Percentiles rank a stretch among this genome's conserved stretches.
Evolutionary conservation across 352 stramenopile species (phyloP).

Genomic region (Pythium pectinolyticum): DNA sequence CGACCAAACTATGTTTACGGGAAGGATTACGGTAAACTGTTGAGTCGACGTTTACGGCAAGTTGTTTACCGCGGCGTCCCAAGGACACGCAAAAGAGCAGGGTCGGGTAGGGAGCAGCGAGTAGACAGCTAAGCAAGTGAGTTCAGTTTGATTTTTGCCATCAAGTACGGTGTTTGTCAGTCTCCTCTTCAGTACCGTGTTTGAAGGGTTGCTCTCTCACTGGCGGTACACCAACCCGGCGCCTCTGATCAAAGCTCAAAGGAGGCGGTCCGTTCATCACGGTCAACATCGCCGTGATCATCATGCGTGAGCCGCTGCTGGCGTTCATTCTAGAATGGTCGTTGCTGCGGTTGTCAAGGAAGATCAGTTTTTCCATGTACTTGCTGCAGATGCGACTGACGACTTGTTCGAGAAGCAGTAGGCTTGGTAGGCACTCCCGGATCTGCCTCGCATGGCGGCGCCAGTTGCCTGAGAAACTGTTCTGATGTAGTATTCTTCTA

Average conservation of each 20-base stretch:
- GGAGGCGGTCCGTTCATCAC: too few relatives aligned
- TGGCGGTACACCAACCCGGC: constrained; percentile 32
- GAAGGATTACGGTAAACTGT: too few relatives aligned
- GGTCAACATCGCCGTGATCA: constrained; percentile 24
- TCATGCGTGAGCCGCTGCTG: constrained; percentile 41
- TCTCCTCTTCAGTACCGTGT: constrained; percentile 28
- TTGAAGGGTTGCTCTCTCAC: constrained; percentile 30
- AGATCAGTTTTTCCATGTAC: constrained; percentile 47
- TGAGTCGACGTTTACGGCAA: too few relatives aligned
- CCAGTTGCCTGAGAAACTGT: constrained; percentile 33
- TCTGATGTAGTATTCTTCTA: constrained; percentile 33
- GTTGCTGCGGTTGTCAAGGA: constrained; percentile 33
- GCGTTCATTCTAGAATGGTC: constrained; percentile 36
- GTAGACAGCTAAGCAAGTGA: too few relatives aligned
- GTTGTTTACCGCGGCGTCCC: too few relatives aligned
- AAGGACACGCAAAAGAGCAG: too few relatives aligned
- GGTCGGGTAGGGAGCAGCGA: too few relatives aligned
- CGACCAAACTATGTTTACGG: too few relatives aligned
- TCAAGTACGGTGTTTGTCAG: constrained; percentile 5
- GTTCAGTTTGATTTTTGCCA: too few relatives aligned
- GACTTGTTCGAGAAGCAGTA: too few relatives aligned
- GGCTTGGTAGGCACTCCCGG: too few relatives aligned
- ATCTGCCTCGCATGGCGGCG: too few relatives aligned
- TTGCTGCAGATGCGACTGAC: constrained; percentile 49
- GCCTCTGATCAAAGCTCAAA: background rate